Conservation (phyloP, 2,329 filamentous ascomycete species). For the Neofusicoccum laricinum region DNA sequence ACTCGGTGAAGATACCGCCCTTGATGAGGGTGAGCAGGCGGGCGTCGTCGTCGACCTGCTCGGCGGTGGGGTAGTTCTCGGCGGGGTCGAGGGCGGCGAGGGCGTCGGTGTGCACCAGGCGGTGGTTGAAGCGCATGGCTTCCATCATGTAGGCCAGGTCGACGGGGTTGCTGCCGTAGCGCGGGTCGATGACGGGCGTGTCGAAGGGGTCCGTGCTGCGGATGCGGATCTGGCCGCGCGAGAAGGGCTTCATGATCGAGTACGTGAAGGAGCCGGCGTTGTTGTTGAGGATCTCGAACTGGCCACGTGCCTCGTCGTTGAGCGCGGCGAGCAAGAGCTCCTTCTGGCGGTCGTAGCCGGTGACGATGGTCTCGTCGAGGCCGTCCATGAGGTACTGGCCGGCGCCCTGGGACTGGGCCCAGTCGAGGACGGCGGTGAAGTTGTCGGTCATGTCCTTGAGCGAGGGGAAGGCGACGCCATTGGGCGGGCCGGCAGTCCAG, state of each 20-base stretch:
- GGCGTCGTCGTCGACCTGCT: constrained; percentile 25
- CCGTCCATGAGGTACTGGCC: not conserved
- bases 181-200: constrained; percentile 24
- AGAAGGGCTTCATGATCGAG: constrained; percentile 24
- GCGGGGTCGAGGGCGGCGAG: constrained; percentile 24
- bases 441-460: constrained; percentile 12
- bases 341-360: constrained; percentile 16
- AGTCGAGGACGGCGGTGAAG: not conserved
- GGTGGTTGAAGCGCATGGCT: constrained; percentile 23
- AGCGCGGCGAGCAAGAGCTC: not conserved
- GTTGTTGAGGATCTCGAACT: constrained; percentile 16
- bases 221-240: constrained; percentile 26
- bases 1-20: constrained; percentile 24
- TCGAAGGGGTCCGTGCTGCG: constrained; percentile 24
- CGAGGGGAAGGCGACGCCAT: constrained; percentile 17
- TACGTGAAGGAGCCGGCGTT: constrained; percentile 11
- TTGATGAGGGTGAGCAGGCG: constrained; percentile 23
- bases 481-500: constrained; percentile 13
- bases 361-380: constrained; percentile 5
- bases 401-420: not conserved
- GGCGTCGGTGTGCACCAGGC: constrained; percentile 17
- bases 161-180: constrained; percentile 26
- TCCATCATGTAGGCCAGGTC: constrained; percentile 25
- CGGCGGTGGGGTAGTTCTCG: constrained; percentile 25
- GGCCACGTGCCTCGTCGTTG: not conserved